Base-by-base conservation (phyloP, 139 green algal species). In the Tetradesmus lagerheimii region DNA sequence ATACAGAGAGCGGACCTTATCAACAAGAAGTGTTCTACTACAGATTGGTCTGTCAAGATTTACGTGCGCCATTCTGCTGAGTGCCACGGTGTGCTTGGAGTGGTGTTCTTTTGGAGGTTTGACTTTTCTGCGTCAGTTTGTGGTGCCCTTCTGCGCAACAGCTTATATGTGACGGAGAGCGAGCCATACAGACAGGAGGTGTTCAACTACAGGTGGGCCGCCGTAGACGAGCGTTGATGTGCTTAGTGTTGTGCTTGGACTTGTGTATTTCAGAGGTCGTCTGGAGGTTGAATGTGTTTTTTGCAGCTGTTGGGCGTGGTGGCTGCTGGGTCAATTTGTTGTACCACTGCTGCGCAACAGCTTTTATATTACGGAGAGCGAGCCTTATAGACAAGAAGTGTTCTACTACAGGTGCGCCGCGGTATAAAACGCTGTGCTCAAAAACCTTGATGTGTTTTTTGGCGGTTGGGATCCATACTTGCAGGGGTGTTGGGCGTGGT, bases 291-390 rank as follows among this genome's bases (percentile, higher is more conserved):
- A n/a, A n/a, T n/a, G n/a, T n/a, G n/a, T n/a, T n/a, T n/a, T n/a
- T 96, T 83, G 50, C 35, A n/a, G 38, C 6, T 85, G 92, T 11
- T 98, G 97, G 97, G 66, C 97, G 16, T 89, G 88, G 41, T 99
- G 96, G 96, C 85, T 99, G 64, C 89, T 99, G 18, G 77, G 47
- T 1, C 83, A 91, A 8, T 64, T 98, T 64, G 91, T 97, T 75
- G 77, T 96, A 45, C 97, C 97, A 39, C 93, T 99, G 76, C 89
- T 99, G 75, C 89, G 97, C 1, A 88, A 95, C 12, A 92, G 96
- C 93, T 99, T 99, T 86, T 99, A 98, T 84, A 87, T 94, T 81
- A 99, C 97, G 0, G 97, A 99, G 91, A 96, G 91, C 38, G 96
- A 99, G 91, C 90, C 94, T 9, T 95, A 97, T 90, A 92, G 94